Percentiles rank a stretch among this genome's conserved stretches.
Conservation (phyloP, 73 alveolate species). For the Paraurostyla sp. region DNA sequence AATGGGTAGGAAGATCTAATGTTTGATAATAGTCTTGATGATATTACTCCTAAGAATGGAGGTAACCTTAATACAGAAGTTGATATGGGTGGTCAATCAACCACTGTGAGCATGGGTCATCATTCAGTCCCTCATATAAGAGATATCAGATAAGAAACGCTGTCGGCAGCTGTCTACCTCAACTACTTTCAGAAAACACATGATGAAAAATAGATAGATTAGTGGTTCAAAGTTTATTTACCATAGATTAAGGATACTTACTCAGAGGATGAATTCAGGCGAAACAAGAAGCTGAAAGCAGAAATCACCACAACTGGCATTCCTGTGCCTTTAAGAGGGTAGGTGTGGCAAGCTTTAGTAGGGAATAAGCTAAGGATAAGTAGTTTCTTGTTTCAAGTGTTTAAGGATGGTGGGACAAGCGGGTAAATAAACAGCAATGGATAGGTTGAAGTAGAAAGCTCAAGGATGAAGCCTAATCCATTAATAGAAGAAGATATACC, state of each 20-base stretch:
- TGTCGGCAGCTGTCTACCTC: constrained; percentile 51
- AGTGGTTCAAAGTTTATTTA: constrained; percentile 34
- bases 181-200: constrained; percentile 39
- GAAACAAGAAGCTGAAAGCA: constrained; percentile 13
- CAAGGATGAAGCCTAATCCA: constrained; percentile 4
- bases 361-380: constrained; percentile 55
- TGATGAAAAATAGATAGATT: constrained; percentile 46
- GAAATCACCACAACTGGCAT: constrained; percentile 12
- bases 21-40: neutral
- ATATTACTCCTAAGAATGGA: neutral
- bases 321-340: constrained; percentile 63
- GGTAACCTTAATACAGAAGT: too few relatives aligned
- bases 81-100: neutral
- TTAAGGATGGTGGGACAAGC: neutral
- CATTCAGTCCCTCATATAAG: neutral
- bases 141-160: constrained; percentile 48
- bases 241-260: constrained; percentile 45
- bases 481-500: constrained; percentile 60
- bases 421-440: neutral
- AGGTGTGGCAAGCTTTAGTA: constrained; percentile 47
- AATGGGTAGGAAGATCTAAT: neutral
- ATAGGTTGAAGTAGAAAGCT: neutral
- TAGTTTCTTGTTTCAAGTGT: constrained; percentile 12
- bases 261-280: constrained; percentile 27
- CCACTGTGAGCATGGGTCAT: constrained; percentile 27